A percentile compares a stretch with the other conserved stretches of the same genome.
Conservation (phyloP, 257 asterid genomes). For the Fraxinus americana region DNA sequence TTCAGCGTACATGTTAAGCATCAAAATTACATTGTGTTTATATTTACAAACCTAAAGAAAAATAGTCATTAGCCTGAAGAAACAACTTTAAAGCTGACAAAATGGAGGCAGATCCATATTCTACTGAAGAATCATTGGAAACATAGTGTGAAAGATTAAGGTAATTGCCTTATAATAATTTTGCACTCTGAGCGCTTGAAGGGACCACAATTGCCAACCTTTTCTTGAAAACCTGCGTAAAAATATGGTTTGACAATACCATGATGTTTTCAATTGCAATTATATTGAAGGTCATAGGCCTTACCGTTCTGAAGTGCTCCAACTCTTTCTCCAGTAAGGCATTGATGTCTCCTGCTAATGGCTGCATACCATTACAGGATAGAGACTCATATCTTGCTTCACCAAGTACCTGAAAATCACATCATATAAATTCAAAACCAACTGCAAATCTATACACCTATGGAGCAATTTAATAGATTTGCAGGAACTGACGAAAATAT, state of each 20-base stretch:
- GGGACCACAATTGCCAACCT: constrained; percentile 47
- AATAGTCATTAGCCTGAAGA: background rate
- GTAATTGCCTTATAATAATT: constrained; percentile 5
- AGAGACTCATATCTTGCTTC: constrained; percentile 36
- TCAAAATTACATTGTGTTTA: background rate
- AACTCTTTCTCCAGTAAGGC: constrained; percentile 52
- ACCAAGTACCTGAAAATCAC: constrained; percentile 47
- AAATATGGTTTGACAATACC: background rate
- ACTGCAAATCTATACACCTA: background rate
- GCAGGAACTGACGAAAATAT: no score
- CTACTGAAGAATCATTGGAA: constrained; percentile 1
- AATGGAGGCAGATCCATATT: constrained; percentile 12
- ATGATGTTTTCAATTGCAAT: background rate
- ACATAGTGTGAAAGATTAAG: background rate
- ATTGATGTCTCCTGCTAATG: constrained; percentile 32
- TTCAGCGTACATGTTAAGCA: constrained; percentile 1
- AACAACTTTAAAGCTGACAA: constrained; percentile 1
- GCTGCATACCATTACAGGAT: constrained; percentile 20
- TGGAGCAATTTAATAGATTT: no score
- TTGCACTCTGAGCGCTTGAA: constrained; percentile 31
- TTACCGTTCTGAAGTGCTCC: constrained; percentile 65
- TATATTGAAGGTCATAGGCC: constrained; percentile 14
- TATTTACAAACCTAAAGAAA: constrained; percentile 21
- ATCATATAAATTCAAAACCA: constrained; percentile 21
- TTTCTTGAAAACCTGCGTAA: constrained; percentile 55